Conservation (phyloP, 768 basidiomycete genomes). For the Trametes meyenii region DNA sequence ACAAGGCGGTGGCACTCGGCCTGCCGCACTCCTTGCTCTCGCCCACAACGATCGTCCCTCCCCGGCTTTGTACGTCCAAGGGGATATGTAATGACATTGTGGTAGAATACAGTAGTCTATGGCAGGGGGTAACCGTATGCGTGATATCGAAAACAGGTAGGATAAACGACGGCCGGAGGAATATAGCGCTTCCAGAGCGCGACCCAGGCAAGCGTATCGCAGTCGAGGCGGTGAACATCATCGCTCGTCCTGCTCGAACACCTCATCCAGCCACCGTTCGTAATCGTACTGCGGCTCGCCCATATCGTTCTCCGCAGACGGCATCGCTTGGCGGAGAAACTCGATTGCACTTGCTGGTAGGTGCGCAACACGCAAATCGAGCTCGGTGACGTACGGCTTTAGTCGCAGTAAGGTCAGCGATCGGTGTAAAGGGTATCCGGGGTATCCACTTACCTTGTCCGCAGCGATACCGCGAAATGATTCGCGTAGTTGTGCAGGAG, state of each 20-base stretch:
- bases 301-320: constrained; percentile 50
- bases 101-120: constrained; percentile 25
- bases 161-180: not conserved
- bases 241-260: constrained; percentile 49
- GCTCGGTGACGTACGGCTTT: constrained; percentile 90
- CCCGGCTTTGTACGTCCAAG: not conserved
- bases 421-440: not conserved
- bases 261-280: constrained; percentile 78
- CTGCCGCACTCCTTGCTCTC: not conserved
- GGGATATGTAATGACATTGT: not conserved
- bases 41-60: constrained; percentile 4
- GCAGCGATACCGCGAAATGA: constrained; percentile 91
- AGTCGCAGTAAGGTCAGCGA: constrained; percentile 11
- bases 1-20: constrained; percentile 18
- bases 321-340: constrained; percentile 85
- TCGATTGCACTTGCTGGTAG: constrained; percentile 75
- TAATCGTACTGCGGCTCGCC: constrained; percentile 80
- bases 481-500: constrained; percentile 88
- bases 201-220: not conserved
- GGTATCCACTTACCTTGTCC: constrained; percentile 66
- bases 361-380: constrained; percentile 85
- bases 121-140: constrained; percentile 7
- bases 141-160: not conserved
- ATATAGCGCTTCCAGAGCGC: constrained; percentile 17
- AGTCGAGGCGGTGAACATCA: constrained; percentile 5